Conservation (phyloP, 2,329 filamentous ascomycete species). For the Atkinsonella texensis region DNA sequence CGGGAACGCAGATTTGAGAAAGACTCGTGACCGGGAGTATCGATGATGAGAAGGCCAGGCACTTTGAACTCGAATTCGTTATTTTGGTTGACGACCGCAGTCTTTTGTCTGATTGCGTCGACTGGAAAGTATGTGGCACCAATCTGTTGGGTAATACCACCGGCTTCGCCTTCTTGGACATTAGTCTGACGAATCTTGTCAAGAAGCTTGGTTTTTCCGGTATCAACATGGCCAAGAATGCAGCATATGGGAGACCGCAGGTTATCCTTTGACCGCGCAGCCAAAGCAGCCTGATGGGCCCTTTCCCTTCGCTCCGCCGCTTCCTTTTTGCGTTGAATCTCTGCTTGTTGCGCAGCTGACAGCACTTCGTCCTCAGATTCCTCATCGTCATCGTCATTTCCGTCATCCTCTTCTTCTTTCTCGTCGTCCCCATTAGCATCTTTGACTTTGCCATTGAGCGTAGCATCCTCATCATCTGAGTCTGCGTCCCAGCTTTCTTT, state of each 20-base stretch:
- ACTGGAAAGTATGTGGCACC: conserved; percentile 98
- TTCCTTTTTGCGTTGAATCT: conserved; percentile 72
- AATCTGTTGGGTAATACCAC: conserved; percentile 99
- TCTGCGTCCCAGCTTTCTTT: conserved; percentile 96
- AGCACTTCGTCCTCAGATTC: conserved; percentile 53
- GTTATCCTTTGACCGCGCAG: conserved; percentile 84
- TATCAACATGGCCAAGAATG: conserved; percentile 99
- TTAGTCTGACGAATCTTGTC: conserved; percentile 99
- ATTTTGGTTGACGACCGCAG: conserved; percentile 82
- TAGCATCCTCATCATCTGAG: conserved; percentile 51
- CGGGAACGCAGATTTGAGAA: conserved; percentile 96
- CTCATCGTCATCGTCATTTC: conserved; percentile 16
- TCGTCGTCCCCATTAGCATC: conserved; percentile 34
- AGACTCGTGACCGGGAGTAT: conserved; percentile 98
- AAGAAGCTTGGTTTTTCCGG: conserved; percentile 96
- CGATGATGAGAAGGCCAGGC: conserved; percentile 89
- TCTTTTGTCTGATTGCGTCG: conserved; percentile 87
- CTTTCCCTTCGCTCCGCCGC: conserved; percentile 80
- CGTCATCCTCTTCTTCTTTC: conserved; percentile 15
- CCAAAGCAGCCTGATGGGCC: conserved; percentile 82
- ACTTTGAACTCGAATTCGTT: conserved; percentile 92
- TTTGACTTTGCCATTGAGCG: conserved; percentile 11
- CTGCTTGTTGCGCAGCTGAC: conserved; percentile 60
- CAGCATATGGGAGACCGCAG: conserved; percentile 97
- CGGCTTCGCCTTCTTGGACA: conserved; percentile 96